Base-by-base conservation (phyloP, 2,329 filamentous ascomycete species). In the Talaromyces verruculosus region DNA sequence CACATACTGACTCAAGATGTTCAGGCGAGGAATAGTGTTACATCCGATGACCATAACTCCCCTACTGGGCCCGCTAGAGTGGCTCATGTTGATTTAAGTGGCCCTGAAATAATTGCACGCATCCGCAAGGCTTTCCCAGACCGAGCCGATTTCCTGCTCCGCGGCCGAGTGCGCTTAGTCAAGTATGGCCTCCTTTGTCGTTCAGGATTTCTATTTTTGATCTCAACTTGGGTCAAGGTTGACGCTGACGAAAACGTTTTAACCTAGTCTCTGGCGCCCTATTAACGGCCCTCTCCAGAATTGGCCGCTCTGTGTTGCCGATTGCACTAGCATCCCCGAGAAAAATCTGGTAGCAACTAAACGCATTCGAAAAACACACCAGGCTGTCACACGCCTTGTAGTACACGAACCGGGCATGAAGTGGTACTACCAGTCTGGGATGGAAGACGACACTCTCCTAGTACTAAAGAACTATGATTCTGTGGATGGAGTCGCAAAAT, bases 61-160 rank as follows among this genome's bases (percentile, higher is more conserved):
- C 43, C 53, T 57, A 35, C 53, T 7, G 30, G 53, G 10, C 30
- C 53, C n/a, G 53, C 33, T 39, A 57, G 35, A 39, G 53, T 37
- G 10, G 53, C 35, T 15, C 53, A 57, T 15, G 53, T 57, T 22
- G 53, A 37, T 39, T 19, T 57, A 22, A 37, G n/a, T 33, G 15
- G 33, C 7, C 19, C 53, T 37, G 53, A 57, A 11, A 37, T 57
- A 17, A 37, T 22, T n/a, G 30, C 30, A 37, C 53, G 35, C 17
- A 37, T 57, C 30, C 53, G 53, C 19, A 57, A 57, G 33, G n/a
- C 35, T 13, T 39, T 57, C 30, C 53, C 53, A 33, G 53, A 57
- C 19, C 28, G 53, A 37, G 53, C 53, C 2, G 53, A 57, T 37
- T 57, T 37, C 22, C 28, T 57, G 22, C 53, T 57, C 35, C 33